These are phyloP conservation scores for Chalciporus piperatus DNA, from an alignment of 768 basidiomycete genomes.

Conservation along the genomic window DNA sequence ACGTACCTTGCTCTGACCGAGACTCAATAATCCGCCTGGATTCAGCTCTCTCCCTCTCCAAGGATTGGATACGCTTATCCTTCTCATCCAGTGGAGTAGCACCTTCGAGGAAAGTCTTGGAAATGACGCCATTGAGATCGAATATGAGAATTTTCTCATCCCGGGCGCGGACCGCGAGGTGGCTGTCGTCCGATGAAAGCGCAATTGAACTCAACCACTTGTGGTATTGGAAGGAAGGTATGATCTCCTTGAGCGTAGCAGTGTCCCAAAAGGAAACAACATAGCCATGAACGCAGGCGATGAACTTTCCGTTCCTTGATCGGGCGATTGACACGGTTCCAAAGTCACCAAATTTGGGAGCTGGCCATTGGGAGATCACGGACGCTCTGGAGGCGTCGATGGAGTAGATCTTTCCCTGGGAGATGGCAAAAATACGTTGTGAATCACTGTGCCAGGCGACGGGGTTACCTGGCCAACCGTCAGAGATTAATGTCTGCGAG, in stretches of 20 bases:
- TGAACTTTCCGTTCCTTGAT: neutral
- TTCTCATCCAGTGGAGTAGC: too few species aligned
- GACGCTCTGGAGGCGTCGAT: neutral
- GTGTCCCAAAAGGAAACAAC: neutral
- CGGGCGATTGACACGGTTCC: neutral
- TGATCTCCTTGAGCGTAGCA: neutral
- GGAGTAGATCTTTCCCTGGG: neutral
- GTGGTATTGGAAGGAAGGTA: neutral
- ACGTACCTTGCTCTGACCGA: too few species aligned
- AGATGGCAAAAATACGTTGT: neutral
- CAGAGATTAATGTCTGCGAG: too few species aligned
- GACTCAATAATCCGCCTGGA: too few species aligned
- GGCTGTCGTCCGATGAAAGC: neutral
- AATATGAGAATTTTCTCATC: neutral
- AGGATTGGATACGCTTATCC: too few species aligned
- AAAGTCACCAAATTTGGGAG: neutral
- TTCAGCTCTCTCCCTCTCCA: too few species aligned
- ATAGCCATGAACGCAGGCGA: neutral
- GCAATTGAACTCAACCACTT: neutral
- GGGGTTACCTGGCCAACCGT: neutral
- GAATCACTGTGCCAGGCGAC: slow-evolving; percentile 1
- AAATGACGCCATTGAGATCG: neutral
- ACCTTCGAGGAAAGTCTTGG: neutral
- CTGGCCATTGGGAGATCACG: neutral
- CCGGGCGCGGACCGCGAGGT: neutral